Evolutionary conservation across 2,329 filamentous ascomycete genomes (phyloP).

Genomic region (Aspergillus fischeri): DNA sequence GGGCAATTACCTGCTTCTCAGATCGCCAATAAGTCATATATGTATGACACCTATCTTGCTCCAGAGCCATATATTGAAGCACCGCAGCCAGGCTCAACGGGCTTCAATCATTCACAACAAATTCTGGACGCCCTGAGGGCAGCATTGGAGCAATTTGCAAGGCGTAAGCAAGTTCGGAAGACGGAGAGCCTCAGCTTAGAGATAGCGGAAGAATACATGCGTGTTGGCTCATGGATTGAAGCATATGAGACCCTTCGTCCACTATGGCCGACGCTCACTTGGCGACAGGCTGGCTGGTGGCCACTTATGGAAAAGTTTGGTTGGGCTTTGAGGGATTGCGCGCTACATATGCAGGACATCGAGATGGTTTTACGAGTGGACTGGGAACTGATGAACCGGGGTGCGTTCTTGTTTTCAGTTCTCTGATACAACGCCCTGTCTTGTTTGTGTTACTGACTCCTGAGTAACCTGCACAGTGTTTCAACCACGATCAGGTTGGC

Average conservation of each 20-base stretch:
- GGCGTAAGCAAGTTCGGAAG: conserved; percentile 50
- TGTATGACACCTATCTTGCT: conserved; percentile 59
- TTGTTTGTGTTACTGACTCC: background rate
- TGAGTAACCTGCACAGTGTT: conserved; percentile 27
- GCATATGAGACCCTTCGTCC: conserved; percentile 50
- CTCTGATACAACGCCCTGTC: background rate
- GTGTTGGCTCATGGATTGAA: conserved; percentile 46
- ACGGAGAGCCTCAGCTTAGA: conserved; percentile 54
- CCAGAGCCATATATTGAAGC: conserved; percentile 56
- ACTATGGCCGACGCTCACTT: conserved; percentile 54
- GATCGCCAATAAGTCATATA: conserved; percentile 49
- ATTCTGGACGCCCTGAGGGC: conserved; percentile 47
- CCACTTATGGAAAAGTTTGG: conserved; percentile 51
- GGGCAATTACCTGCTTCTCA: conserved; percentile 53
- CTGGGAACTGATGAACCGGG: conserved; percentile 51
- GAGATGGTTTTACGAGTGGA: conserved; percentile 50
- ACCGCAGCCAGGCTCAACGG: conserved; percentile 39
- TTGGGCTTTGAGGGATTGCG: conserved; percentile 53
- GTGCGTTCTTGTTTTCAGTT: conserved; percentile 19
- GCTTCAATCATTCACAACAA: conserved; percentile 50
- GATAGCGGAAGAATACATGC: conserved; percentile 52
- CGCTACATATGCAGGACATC: conserved; percentile 41
- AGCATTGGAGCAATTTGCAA: conserved; percentile 49
- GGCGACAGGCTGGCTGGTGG: conserved; percentile 60
- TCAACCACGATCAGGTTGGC: conserved; percentile 28